Base-by-base conservation (phyloP, 2,329 filamentous ascomycete species). In the Sporothrix dimorphospora region DNA sequence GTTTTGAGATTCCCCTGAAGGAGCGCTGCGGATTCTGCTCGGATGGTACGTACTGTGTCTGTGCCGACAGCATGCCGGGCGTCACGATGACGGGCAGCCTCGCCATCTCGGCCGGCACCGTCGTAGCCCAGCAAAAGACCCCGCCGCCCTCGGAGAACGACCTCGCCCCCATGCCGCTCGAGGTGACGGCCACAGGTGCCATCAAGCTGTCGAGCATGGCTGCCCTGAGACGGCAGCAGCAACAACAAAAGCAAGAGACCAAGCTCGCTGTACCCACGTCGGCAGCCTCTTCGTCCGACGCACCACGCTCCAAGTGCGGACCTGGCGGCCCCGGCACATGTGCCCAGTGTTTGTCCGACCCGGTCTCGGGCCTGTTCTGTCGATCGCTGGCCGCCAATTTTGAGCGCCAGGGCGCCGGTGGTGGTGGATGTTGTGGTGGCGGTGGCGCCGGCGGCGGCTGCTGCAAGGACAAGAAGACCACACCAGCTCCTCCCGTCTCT, bases 11-110 rank as follows among this genome's bases (percentile, higher is more conserved):
- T 55, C 82, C 84, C 12, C 84, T 87, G 5, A 86, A 88, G 74
- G 92, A 95, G 76, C 87, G 88, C 24, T 96, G 93, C 79, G 93
- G 93, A 7, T 96, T 96, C 82, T 96, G 93, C 81, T 89, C 91
- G 74, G 92, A 94, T 73, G 92, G 92, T 4, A 94, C 91, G 0
- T 93, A 93, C 76, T 96, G 93, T 78, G 89, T 94, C 75, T 96
- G 93, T 80, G 92, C 92, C 30, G 92, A 94, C 11, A 76, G 78
- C 21, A 78, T 79, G 73, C 74, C 77, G 16, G 74, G 77, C 14
- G 67, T 76, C 14, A 76, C 75, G 19, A 81, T 80, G 42, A 80
- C 82, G 0, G 80, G 81, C 68, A 81, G 82, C 76, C 80, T 82
- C 14, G 79, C 80, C 1, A 78, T 76, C 27, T 61, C 74, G 16